These are phyloP conservation scores for Flaveria trinervia DNA, from an alignment of 129 eudicot species.

Conservation along the genomic window DNA sequence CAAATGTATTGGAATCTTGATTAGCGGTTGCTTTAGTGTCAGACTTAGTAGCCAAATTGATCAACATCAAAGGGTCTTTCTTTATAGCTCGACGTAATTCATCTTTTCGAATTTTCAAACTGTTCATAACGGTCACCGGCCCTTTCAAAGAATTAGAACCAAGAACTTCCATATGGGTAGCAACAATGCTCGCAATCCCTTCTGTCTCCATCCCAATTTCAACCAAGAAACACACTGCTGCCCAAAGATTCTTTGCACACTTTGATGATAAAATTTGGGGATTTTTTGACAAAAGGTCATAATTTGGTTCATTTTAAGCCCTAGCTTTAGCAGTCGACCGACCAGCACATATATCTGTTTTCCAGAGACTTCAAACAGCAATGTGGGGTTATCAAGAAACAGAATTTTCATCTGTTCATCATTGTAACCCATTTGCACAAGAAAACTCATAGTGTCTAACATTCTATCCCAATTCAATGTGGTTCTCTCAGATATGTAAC, in stretches of 20 bases:
- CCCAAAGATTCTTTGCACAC: constrained; percentile 46
- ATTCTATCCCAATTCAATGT: constrained; percentile 57
- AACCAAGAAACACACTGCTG: constrained; percentile 48
- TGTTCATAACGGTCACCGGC: constrained; percentile 51
- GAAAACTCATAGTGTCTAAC: constrained; percentile 53
- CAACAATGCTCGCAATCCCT: constrained; percentile 38
- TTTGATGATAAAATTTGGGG: constrained; percentile 57
- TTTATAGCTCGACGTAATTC: constrained; percentile 46
- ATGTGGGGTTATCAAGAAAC: constrained; percentile 45
- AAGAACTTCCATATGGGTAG: constrained; percentile 45
- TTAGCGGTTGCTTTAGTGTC: constrained; percentile 19
- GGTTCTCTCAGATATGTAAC: constrained; percentile 43
- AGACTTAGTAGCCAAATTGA: constrained; percentile 47
- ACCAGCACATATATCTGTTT: constrained; percentile 51
- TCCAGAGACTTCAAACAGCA: constrained; percentile 66
- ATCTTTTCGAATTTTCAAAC: constrained; percentile 39
- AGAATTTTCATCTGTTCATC: constrained; percentile 44
- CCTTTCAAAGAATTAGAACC: constrained; percentile 50
- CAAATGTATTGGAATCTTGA: constrained; percentile 43
- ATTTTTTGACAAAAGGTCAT: constrained; percentile 38
- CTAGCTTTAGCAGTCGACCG: constrained; percentile 60
- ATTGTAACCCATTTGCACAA: constrained; percentile 54
- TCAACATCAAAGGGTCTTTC: constrained; percentile 52
- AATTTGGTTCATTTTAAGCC: constrained; percentile 54
- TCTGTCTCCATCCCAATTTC: constrained; percentile 52